Conservation (phyloP, 2,329 filamentous ascomycete genomes). For the Calonectria honghensis region DNA sequence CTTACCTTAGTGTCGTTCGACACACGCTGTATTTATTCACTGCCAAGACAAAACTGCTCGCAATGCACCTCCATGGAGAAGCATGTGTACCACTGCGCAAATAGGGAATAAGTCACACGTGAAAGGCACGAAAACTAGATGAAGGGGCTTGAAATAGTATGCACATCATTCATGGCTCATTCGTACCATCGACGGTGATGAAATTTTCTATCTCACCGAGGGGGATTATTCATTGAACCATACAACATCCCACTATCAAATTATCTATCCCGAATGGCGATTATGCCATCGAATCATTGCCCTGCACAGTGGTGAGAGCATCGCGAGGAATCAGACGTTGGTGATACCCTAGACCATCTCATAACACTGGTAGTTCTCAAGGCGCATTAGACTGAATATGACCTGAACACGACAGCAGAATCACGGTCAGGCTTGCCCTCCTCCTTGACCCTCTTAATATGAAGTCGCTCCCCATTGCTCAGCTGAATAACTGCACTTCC, state of each 20-base stretch:
- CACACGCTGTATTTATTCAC: neutral
- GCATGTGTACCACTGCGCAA: neutral
- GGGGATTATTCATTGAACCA: neutral
- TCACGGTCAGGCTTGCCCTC: constrained; percentile 57
- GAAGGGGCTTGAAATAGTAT: neutral
- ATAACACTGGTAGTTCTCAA: neutral
- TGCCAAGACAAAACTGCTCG: neutral
- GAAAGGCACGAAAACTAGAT: neutral
- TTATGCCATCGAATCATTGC: neutral
- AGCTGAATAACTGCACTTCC: constrained; percentile 52
- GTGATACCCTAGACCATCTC: neutral
- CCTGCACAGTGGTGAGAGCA: neutral
- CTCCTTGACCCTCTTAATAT: constrained; percentile 58
- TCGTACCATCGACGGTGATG: neutral
- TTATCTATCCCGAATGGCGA: neutral
- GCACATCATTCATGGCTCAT: neutral
- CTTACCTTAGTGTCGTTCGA: too few species aligned
- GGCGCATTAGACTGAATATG: constrained; percentile 30
- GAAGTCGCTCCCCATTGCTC: constrained; percentile 48
- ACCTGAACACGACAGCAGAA: constrained; percentile 52
- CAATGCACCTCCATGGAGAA: neutral
- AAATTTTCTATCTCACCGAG: neutral
- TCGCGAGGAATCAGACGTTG: neutral
- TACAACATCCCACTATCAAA: neutral
- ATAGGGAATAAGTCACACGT: neutral